phyloP scores from a whole-genome alignment of 2,329 filamentous ascomycete genomes.

The Paraphoma sp. region DNA sequence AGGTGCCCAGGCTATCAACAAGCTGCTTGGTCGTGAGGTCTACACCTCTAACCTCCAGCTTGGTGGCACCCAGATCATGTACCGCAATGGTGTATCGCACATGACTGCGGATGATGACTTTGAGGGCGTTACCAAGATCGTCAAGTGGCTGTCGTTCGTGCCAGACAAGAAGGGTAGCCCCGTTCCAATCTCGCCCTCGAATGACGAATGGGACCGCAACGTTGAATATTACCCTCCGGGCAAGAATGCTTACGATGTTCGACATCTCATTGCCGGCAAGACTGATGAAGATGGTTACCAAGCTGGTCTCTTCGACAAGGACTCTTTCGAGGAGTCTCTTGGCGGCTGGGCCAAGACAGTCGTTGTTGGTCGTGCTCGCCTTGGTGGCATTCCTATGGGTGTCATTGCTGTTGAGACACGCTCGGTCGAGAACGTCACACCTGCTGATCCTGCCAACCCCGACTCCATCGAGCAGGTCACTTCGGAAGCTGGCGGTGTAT shows the following conservation, averaged over 20 bases:
- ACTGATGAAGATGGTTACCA: slow-evolving; percentile 86
- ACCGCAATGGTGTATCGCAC: slow-evolving; percentile 99
- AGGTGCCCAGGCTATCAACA: slow-evolving; percentile 96
- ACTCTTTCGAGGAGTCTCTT: slow-evolving; percentile 95
- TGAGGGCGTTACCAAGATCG: slow-evolving; percentile 95
- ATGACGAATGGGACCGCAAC: slow-evolving; percentile 92
- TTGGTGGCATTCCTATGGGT: slow-evolving; percentile 97
- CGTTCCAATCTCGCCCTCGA: slow-evolving; percentile 86
- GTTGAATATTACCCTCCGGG: slow-evolving; percentile 80
- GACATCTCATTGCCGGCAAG: slow-evolving; percentile 90
- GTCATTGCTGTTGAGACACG: slow-evolving; percentile 97
- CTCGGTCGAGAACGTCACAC: slow-evolving; percentile 94
- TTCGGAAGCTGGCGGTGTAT: slow-evolving; percentile 96
- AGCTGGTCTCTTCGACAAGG: slow-evolving; percentile 92
- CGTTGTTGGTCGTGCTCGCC: slow-evolving; percentile 92
- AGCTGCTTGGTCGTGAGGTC: slow-evolving; percentile 94
- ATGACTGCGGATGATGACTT: slow-evolving; percentile 99
- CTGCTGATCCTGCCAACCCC: slow-evolving; percentile 95
- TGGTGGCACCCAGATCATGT: slow-evolving; percentile 99
- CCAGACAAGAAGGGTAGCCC: slow-evolving; percentile 94
- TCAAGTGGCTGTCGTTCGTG: slow-evolving; percentile 97
- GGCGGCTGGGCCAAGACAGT: slow-evolving; percentile 97
- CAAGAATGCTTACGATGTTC: slow-evolving; percentile 89
- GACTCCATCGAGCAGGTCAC: slow-evolving; percentile 96
- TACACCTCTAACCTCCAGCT: slow-evolving; percentile 99